A percentile compares a stretch with the other conserved stretches of the same genome.
These are phyloP conservation scores for Botrytis sinoallii DNA, from an alignment of 2,329 filamentous ascomycete species.

Conservation along the genomic window DNA sequence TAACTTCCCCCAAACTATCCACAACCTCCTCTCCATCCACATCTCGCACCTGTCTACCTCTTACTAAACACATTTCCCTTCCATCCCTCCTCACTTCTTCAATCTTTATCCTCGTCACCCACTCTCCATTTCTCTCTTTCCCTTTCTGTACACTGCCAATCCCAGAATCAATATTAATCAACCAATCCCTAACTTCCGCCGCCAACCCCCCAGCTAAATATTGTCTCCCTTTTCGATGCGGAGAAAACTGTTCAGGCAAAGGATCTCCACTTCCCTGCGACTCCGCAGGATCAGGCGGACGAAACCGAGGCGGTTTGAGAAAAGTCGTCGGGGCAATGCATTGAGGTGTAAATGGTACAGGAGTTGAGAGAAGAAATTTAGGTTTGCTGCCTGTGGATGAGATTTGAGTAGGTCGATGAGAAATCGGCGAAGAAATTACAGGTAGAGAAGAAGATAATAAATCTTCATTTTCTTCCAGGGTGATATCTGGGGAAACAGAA, in stretches of 20 bases:
- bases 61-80: conserved; percentile 35
- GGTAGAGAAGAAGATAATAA: conserved; percentile 27
- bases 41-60: conserved; percentile 28
- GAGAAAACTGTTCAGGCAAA: conserved; percentile 52
- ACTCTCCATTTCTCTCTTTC: conserved; percentile 27
- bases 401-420: conserved; percentile 23
- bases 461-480: conserved; percentile 18
- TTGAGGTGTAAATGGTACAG: conserved; percentile 27
- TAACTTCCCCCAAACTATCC: conserved; percentile 27
- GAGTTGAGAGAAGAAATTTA: conserved; percentile 35
- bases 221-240: conserved; percentile 48
- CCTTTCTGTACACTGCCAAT: background rate
- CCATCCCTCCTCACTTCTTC: conserved; percentile 32
- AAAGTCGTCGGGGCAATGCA: conserved; percentile 25
- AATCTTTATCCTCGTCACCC: conserved; percentile 34
- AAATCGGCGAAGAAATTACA: conserved; percentile 31
- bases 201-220: conserved; percentile 50
- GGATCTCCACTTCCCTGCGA: conserved; percentile 35
- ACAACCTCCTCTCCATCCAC: conserved; percentile 20
- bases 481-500: conserved; percentile 24
- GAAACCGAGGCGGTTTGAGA: conserved; percentile 37
- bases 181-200: conserved; percentile 48
- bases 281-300: conserved; percentile 32
- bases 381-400: conserved; percentile 30
- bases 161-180: conserved; percentile 43